A percentile compares a stretch with the other conserved stretches of the same genome.
Conservation (phyloP, 2,329 filamentous ascomycete genomes). For the Talaromyces sp. region DNA sequence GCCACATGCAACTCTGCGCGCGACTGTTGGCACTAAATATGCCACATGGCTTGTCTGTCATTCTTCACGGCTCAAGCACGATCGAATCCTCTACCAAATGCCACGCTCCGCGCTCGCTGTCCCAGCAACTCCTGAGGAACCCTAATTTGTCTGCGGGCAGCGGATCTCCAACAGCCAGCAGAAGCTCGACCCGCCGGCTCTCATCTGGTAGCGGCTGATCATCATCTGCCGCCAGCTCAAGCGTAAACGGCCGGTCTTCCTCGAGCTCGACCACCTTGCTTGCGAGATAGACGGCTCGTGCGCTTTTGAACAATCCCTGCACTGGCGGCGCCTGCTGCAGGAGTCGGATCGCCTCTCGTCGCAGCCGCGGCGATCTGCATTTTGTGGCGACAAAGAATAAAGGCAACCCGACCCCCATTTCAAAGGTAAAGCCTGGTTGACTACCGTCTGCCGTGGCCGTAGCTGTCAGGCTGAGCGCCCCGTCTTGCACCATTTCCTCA, state of each 20-base stretch:
- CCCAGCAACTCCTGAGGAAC: neutral
- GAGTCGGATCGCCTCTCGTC: constrained; percentile 17
- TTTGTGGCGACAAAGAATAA: constrained; percentile 18
- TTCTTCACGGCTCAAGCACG: neutral
- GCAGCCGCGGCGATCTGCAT: constrained; percentile 18
- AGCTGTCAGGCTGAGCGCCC: neutral
- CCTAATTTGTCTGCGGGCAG: neutral
- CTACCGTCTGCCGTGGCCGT: neutral
- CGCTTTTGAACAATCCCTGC: constrained; percentile 20
- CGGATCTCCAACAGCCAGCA: neutral
- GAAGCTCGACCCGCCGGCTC: neutral
- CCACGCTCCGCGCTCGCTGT: neutral
- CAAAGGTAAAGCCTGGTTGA: neutral
- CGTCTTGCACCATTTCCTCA: neutral
- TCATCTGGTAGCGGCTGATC: neutral
- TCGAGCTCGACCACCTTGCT: constrained; percentile 17
- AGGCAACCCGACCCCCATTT: neutral
- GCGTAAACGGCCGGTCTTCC: constrained; percentile 2
- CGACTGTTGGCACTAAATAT: neutral
- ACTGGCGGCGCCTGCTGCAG: constrained; percentile 16
- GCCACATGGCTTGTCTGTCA: neutral
- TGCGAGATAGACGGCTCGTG: constrained; percentile 14
- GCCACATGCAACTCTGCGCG: neutral
- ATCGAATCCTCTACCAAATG: neutral
- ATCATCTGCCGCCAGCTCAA: neutral